These are phyloP conservation scores for Exophiala sideris DNA, from an alignment of 2,329 filamentous ascomycete genomes.

Conservation along the genomic window DNA sequence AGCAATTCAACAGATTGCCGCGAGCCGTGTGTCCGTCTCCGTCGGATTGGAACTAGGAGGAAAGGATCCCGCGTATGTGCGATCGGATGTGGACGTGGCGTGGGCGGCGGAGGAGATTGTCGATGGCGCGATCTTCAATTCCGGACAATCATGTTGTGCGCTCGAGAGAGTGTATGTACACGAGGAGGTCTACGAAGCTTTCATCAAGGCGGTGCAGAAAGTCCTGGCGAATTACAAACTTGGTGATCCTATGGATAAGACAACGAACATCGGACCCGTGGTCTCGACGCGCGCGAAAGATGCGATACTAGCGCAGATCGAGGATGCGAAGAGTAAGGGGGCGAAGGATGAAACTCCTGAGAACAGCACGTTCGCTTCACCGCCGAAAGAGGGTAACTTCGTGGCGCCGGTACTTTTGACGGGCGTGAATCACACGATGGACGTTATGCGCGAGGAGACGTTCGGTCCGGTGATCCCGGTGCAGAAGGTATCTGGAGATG, in stretches of 20 bases:
- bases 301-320: constrained; percentile 72
- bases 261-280: constrained; percentile 82
- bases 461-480: constrained; percentile 91
- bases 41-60: constrained; percentile 90
- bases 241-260: constrained; percentile 78
- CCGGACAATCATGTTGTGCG: constrained; percentile 95
- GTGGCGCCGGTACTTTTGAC: constrained; percentile 81
- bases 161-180: constrained; percentile 90
- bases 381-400: constrained; percentile 75
- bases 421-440: constrained; percentile 76
- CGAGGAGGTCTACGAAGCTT: constrained; percentile 76
- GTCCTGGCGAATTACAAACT: constrained; percentile 79
- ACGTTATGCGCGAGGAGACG: constrained; percentile 88
- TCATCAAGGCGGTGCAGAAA: constrained; percentile 73
- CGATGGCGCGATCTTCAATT: constrained; percentile 95
- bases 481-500: constrained; percentile 77
- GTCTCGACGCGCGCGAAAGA: constrained; percentile 76
- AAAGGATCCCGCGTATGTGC: constrained; percentile 89
- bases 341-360: constrained; percentile 80
- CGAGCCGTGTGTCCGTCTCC: constrained; percentile 60
- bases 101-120: constrained; percentile 96
- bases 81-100: constrained; percentile 77
- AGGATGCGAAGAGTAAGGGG: constrained; percentile 77
- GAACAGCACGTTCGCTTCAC: constrained; percentile 70
- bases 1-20: constrained; percentile 77